Evolutionary conservation across 371 early-diverging fungal species (phyloP).

Genomic region (Mortierella sp.): DNA sequence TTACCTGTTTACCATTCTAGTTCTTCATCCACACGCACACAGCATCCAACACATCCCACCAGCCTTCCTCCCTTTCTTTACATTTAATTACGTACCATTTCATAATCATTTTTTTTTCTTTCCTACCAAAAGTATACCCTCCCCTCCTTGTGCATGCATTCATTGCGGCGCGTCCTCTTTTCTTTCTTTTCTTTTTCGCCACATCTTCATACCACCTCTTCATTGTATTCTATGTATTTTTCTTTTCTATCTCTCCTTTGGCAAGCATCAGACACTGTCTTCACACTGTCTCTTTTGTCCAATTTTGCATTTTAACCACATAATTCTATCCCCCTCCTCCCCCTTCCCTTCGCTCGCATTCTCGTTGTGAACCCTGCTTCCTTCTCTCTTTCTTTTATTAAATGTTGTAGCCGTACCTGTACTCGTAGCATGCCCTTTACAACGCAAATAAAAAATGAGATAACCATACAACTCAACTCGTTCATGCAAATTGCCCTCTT

Average conservation of each 20-base stretch:
- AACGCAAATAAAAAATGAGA: not conserved
- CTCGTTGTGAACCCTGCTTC: not conserved
- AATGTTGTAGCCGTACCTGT: not conserved
- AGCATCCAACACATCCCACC: not conserved
- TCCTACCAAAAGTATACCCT: not conserved
- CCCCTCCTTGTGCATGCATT: not conserved
- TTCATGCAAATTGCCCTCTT: not conserved
- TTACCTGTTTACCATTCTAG: not conserved
- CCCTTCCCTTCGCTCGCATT: not conserved
- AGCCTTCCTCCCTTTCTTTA: not conserved
- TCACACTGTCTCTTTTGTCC: not conserved
- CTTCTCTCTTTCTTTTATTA: not conserved
- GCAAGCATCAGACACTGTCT: not conserved
- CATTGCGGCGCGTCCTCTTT: not conserved
- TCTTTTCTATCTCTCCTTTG: not conserved
- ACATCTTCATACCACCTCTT: conserved; percentile 5
- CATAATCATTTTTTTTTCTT: not conserved
- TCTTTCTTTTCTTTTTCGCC: not conserved
- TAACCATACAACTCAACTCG: not conserved
- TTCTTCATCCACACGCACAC: not conserved
- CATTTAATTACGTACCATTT: not conserved
- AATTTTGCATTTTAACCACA: not conserved
- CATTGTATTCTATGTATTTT: not conserved
- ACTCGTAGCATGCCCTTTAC: not conserved
- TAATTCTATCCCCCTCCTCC: not conserved